These are phyloP conservation scores for Penicillium fuscoglaucum DNA, from an alignment of 2,329 filamentous ascomycete species.

Conservation along the genomic window DNA sequence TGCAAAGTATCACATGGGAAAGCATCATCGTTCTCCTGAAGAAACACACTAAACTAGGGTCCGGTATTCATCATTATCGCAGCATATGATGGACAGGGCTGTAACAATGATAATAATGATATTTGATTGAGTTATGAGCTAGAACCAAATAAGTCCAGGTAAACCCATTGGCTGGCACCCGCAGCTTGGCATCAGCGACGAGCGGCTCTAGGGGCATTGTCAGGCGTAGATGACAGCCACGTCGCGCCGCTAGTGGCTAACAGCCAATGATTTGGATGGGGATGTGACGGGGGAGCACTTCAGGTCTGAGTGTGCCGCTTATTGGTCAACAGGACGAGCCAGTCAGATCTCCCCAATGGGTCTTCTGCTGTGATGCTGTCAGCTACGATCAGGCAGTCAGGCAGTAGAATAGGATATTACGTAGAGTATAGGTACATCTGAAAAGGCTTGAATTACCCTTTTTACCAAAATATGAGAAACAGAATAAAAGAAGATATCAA, in stretches of 20 bases:
- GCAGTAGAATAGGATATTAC: not conserved
- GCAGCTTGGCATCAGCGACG: constrained; percentile 21
- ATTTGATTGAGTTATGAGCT: not conserved
- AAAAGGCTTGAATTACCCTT: not conserved
- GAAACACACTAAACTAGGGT: not conserved
- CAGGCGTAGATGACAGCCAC: constrained; percentile 19
- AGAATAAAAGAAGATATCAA: not conserved
- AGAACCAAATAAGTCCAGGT: not conserved
- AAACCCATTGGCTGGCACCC: constrained; percentile 14
- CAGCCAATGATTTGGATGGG: constrained; percentile 20
- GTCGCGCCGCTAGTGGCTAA: constrained; percentile 14
- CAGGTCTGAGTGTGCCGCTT: constrained; percentile 7
- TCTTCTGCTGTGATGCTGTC: not conserved
- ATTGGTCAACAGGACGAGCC: constrained; percentile 16
- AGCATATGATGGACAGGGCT: not conserved
- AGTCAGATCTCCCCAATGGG: constrained; percentile 3
- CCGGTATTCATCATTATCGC: not conserved
- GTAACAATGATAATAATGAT: not conserved
- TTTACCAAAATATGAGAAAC: not conserved
- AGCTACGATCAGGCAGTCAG: not conserved
- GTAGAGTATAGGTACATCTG: not conserved
- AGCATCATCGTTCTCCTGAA: not conserved
- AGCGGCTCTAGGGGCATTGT: constrained; percentile 25
- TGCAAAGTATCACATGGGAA: not conserved
- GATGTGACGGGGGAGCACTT: constrained; percentile 23